A percentile compares a stretch with the other conserved stretches of the same genome.
Evolutionary conservation across 2,329 filamentous ascomycete species (phyloP).

Genomic region (Cordyceps fumosorosea): DNA sequence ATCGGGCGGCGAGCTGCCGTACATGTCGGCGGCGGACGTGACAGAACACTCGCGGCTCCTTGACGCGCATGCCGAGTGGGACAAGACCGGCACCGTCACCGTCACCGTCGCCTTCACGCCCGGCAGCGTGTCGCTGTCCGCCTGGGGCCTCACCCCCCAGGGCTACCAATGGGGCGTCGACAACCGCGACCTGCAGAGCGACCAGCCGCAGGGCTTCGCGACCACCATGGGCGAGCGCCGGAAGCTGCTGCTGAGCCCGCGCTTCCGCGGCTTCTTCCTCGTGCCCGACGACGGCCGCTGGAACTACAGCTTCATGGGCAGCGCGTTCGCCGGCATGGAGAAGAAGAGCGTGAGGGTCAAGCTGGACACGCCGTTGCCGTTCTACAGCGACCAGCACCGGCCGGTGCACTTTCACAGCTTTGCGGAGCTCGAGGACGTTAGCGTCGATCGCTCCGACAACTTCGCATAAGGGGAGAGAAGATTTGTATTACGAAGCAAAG

Average conservation of each 20-base stretch:
- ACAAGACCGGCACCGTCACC: slow-evolving; percentile 82
- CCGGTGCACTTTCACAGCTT: slow-evolving; percentile 97
- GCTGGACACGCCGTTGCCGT: slow-evolving; percentile 82
- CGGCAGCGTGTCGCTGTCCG: slow-evolving; percentile 87
- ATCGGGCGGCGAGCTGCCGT: slow-evolving; percentile 88
- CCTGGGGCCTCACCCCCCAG: slow-evolving; percentile 84
- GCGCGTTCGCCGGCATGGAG: slow-evolving; percentile 76
- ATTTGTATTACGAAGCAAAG: not conserved
- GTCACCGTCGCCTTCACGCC: slow-evolving; percentile 96
- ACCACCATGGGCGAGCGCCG: slow-evolving; percentile 92
- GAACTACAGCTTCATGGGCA: slow-evolving; percentile 99
- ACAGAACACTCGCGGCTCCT: slow-evolving; percentile 90
- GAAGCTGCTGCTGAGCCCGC: slow-evolving; percentile 85
- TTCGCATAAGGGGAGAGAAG: slow-evolving; percentile 59
- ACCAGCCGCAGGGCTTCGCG: slow-evolving; percentile 89
- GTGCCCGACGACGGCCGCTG: slow-evolving; percentile 84
- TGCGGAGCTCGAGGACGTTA: slow-evolving; percentile 92
- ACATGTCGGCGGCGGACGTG: slow-evolving; percentile 93
- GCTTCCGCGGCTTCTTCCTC: slow-evolving; percentile 92
- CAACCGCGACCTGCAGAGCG: slow-evolving; percentile 87
- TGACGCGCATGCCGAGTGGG: slow-evolving; percentile 60
- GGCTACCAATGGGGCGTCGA: slow-evolving; percentile 97
- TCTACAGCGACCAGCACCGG: slow-evolving; percentile 88
- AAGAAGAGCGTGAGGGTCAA: slow-evolving; percentile 89
- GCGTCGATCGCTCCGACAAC: slow-evolving; percentile 87